Base-by-base conservation (phyloP, 2,329 filamentous ascomycete species). In the Fusarium marasasianum region DNA sequence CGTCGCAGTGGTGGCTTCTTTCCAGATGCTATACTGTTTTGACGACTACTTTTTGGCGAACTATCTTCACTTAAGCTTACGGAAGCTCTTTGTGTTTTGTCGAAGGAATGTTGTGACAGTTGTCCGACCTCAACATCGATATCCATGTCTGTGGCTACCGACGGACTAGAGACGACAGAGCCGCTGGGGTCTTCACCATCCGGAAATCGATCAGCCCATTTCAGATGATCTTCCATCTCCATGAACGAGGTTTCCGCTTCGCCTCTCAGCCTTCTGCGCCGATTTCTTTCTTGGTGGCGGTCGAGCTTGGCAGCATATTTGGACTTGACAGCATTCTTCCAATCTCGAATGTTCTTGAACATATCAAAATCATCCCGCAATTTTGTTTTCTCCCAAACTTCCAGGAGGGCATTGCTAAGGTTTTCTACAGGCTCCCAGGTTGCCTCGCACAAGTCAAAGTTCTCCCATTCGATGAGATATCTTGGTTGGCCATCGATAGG, bases 361-460 rank as follows among this genome's bases (percentile, higher is more conserved):
- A 79, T 45, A 17, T 83, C 82, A 13, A 77, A 76, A 8, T 76
- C 79, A 15, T 83, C 80, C 12, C 79, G 78, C n/a, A 77, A 73
- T 72, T 86, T 86, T 10, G 78, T 82, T 33, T 81, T 77, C 55
- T 82, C 78, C 88, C 88, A 90, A 6, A 83, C 77, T 0, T 76
- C 66, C 5, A 85, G 75, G 10, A 89, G 78, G 0, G 80, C 80
- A 5, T 79, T 70, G 1, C 80, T 80, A 8, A 90, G 76, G 62
- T 88, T 81, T 10, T 83, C 78, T 15, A 77, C 72, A 1, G 88
- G 87, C 72, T 91, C 88, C 88, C 88, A 91, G 7, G 81, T 82
- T 51, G 82, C 81, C n/a, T 81, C 78, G 37, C 74, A 67, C 1
- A 85, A 75, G 2, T 77, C 71, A 53, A 77, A 84, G 5, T 79